Conservation (phyloP, 1,139 yeast genomes). For the Suhomyces kunorum region DNA sequence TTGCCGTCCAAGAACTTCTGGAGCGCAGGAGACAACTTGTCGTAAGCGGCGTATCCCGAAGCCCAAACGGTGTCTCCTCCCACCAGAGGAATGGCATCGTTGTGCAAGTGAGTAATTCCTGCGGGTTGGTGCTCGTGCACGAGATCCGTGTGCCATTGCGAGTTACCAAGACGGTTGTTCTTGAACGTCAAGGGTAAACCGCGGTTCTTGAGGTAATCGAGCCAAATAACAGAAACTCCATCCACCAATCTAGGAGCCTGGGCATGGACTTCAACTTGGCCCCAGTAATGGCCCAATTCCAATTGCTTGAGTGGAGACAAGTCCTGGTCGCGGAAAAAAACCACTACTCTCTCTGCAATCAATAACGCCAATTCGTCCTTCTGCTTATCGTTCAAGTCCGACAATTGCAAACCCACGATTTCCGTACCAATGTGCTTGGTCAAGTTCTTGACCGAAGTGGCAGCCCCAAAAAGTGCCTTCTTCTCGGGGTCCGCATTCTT, state of each 20-base stretch:
- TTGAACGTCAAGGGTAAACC: slow-evolving; percentile 33
- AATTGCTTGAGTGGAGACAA: slow-evolving; percentile 48
- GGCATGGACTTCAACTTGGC: slow-evolving; percentile 46
- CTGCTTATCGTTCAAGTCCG: slow-evolving; percentile 30
- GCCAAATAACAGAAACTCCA: slow-evolving; percentile 58
- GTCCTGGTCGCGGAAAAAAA: slow-evolving; percentile 46
- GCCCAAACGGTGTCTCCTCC: slow-evolving; percentile 57
- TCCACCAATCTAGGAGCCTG: slow-evolving; percentile 36
- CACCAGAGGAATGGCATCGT: slow-evolving; percentile 44
- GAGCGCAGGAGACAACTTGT: slow-evolving; percentile 50
- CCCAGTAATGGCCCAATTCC: slow-evolving; percentile 45
- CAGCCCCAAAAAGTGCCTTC: slow-evolving; percentile 24
- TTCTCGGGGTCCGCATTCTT: slow-evolving; percentile 23
- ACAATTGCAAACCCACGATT: slow-evolving; percentile 21
- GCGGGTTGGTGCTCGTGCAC: slow-evolving; percentile 52
- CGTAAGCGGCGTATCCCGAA: slow-evolving; percentile 53
- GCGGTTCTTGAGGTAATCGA: slow-evolving; percentile 35
- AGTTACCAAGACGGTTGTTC: slow-evolving; percentile 34
- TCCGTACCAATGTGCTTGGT: slow-evolving; percentile 24
- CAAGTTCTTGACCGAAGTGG: slow-evolving; percentile 20
- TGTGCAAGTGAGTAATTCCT: slow-evolving; percentile 49
- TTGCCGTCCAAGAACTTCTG: slow-evolving; percentile 52
- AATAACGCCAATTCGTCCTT: slow-evolving; percentile 43
- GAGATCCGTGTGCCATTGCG: slow-evolving; percentile 51
- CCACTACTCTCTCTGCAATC: slow-evolving; percentile 46